Evolutionary conservation across 495 filamentous ascomycete genomes (phyloP).

Genomic region (Emericellopsis terricola): DNA sequence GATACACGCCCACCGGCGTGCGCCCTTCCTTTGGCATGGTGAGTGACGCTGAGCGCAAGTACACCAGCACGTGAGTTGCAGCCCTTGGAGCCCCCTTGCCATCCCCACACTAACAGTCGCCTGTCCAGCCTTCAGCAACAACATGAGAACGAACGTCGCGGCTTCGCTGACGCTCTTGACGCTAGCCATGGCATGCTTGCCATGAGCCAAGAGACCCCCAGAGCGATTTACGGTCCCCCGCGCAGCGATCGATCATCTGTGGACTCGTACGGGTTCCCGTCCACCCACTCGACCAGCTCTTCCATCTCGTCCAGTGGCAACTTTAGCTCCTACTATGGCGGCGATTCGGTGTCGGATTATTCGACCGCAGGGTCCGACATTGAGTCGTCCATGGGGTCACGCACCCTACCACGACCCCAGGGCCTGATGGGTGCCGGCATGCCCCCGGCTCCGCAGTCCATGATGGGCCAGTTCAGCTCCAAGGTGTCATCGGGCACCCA

Average conservation of each 20-base stretch:
- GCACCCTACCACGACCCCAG: constrained; percentile 67
- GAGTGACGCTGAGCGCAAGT: constrained; percentile 40
- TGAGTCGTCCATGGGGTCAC: constrained; percentile 48
- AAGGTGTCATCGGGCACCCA: constrained; percentile 91
- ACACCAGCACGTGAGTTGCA: too few species aligned
- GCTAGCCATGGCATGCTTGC: constrained; percentile 76
- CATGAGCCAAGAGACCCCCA: constrained; percentile 78
- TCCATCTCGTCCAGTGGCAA: constrained; percentile 71
- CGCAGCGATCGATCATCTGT: constrained; percentile 42
- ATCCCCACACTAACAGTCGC: too few species aligned
- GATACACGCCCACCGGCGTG: constrained; percentile 47
- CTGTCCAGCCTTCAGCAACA: constrained; percentile 31
- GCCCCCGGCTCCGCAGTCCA: constrained; percentile 79
- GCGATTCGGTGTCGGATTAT: constrained; percentile 82
- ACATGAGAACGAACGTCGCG: constrained; percentile 43
- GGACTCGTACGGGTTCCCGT: constrained; percentile 90
- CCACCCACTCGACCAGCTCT: constrained; percentile 79
- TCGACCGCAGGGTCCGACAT: constrained; percentile 78
- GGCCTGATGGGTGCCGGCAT: constrained; percentile 44
- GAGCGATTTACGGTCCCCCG: constrained; percentile 59
- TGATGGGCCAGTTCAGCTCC: constrained; percentile 98
- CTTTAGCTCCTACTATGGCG: constrained; percentile 61
- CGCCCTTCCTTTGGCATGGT: constrained; percentile 26
- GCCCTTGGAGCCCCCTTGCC: too few species aligned
- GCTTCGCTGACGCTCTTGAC: constrained; percentile 70